Conservation (phyloP, 208 protist species). For the Trypanosoma cruzi region DNA sequence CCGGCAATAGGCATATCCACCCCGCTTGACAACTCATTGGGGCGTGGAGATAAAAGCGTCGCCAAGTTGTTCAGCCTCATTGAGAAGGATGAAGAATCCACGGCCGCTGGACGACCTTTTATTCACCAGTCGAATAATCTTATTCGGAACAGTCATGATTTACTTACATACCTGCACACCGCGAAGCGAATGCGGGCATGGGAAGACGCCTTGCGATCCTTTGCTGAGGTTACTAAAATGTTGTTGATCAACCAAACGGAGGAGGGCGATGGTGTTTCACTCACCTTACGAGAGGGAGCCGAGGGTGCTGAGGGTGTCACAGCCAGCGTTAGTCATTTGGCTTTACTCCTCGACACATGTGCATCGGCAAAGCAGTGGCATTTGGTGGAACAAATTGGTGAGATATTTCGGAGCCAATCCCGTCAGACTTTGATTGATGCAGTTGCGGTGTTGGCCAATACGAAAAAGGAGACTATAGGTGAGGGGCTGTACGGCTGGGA, state of each 20-base stretch:
- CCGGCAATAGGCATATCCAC: background rate
- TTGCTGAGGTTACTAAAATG: constrained; percentile 44
- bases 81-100: constrained; percentile 60
- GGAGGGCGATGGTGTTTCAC: constrained; percentile 1
- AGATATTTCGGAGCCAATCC: constrained; percentile 41
- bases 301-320: constrained; percentile 26
- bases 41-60: background rate
- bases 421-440: constrained; percentile 40
- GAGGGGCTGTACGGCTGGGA: constrained; percentile 31
- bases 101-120: constrained; percentile 34
- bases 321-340: constrained; percentile 48
- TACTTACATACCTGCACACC: constrained; percentile 59
- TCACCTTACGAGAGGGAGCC: constrained; percentile 7
- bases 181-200: constrained; percentile 61
- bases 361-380: constrained; percentile 50
- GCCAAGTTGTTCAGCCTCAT: constrained; percentile 59
- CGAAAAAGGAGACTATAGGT: constrained; percentile 11
- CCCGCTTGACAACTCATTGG: background rate
- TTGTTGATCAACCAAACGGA: constrained; percentile 9
- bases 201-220: constrained; percentile 69
- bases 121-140: constrained; percentile 40
- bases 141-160: constrained; percentile 71
- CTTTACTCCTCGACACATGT: constrained; percentile 56
- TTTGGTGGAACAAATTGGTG: constrained; percentile 44
- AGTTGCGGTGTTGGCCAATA: constrained; percentile 34